Evolutionary conservation across 1,284 basidiomycete species (phyloP).

Genomic region (Ustilago sp.): DNA sequence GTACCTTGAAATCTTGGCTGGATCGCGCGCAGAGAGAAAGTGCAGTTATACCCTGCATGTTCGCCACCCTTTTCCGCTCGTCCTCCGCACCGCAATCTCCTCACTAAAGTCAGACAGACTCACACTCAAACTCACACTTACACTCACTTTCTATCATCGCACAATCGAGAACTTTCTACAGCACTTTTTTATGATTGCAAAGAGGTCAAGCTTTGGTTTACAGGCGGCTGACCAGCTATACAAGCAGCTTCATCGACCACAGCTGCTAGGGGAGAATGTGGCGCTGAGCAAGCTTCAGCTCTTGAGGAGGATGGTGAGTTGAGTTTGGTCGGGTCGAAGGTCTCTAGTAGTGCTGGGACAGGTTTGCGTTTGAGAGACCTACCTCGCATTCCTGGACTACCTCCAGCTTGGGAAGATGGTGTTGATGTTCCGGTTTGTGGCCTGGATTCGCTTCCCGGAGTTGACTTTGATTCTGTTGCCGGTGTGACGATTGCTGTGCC

Average conservation of each 20-base stretch:
- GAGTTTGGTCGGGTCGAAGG: neutral
- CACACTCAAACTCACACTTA: too few species aligned
- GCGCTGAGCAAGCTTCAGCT: neutral
- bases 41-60: conserved; percentile 11
- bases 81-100: neutral
- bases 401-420: neutral
- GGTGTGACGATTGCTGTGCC: neutral
- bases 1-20: conserved; percentile 5
- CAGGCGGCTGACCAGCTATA: neutral
- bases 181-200: neutral
- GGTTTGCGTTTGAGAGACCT: conserved; percentile 35
- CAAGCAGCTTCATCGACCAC: neutral
- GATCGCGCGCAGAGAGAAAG: neutral
- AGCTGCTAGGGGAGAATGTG: neutral
- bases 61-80: neutral
- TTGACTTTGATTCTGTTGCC: neutral
- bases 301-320: neutral
- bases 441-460: neutral
- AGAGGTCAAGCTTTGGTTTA: neutral
- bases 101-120: neutral
- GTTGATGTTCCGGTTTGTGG: neutral
- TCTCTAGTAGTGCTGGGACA: conserved; percentile 18
- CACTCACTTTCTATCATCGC: neutral
- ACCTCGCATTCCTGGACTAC: neutral
- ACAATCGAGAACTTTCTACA: neutral